Evolutionary conservation across 2,329 filamentous ascomycete genomes (phyloP).

Genomic region (Cladosporium sp.): DNA sequence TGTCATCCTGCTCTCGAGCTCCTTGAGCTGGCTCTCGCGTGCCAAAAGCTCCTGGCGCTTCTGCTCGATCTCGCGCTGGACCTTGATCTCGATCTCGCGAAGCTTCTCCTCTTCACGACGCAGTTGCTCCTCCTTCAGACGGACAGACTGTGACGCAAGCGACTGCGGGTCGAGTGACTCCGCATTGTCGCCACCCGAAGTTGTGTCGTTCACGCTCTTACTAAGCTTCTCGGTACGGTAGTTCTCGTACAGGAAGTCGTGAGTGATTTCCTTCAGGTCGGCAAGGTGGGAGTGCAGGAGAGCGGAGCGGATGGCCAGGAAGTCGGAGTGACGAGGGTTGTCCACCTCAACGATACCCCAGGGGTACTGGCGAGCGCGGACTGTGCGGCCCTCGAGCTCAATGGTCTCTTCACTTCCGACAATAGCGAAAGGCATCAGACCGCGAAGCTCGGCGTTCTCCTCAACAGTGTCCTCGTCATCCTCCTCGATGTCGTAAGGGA

Average conservation of each 20-base stretch:
- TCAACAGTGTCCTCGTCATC: slow-evolving; percentile 99
- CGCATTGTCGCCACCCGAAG: slow-evolving; percentile 55
- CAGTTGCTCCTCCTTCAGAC: slow-evolving; percentile 98
- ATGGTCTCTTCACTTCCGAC: slow-evolving; percentile 94
- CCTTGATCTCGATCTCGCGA: slow-evolving; percentile 98
- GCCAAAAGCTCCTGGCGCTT: slow-evolving; percentile 98
- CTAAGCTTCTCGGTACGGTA: slow-evolving; percentile 99
- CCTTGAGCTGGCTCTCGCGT: slow-evolving; percentile 95
- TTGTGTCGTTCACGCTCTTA: slow-evolving; percentile 78
- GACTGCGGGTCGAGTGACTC: slow-evolving; percentile 94
- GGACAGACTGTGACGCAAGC: slow-evolving; percentile 91
- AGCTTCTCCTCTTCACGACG: slow-evolving; percentile 99
- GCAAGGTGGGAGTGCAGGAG: slow-evolving; percentile 96
- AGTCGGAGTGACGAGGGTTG: slow-evolving; percentile 98
- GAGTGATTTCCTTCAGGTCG: slow-evolving; percentile 98
- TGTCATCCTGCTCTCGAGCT: slow-evolving; percentile 92
- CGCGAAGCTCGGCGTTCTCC: slow-evolving; percentile 95
- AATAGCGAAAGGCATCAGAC: slow-evolving; percentile 98
- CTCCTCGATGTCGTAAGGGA: slow-evolving; percentile 99
- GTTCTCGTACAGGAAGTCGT: slow-evolving; percentile 99
- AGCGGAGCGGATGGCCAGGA: slow-evolving; percentile 93
- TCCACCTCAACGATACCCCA: slow-evolving; percentile 99
- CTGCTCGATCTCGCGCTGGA: slow-evolving; percentile 99
- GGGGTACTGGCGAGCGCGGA: slow-evolving; percentile 93
- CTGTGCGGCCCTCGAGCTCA: slow-evolving; percentile 87